phyloP scores from a whole-genome alignment of 495 filamentous ascomycete species.

The Tetracladium setigerum region DNA sequence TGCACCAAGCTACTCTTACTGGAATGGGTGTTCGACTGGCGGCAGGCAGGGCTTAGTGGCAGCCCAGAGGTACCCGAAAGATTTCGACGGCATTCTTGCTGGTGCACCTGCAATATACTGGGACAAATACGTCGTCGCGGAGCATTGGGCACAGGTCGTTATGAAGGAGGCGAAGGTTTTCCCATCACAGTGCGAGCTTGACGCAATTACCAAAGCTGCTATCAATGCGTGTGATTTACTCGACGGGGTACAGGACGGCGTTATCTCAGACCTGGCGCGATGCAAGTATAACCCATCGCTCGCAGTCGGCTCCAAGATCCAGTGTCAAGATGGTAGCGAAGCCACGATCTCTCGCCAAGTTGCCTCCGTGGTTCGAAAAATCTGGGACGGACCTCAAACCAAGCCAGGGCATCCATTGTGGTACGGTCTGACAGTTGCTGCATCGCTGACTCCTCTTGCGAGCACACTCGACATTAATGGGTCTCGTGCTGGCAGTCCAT shows the following conservation, averaged over 20 bases:
- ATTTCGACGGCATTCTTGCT: slow-evolving; percentile 35
- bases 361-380: not conserved
- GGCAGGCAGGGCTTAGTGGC: slow-evolving; percentile 33
- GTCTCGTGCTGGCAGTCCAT: slow-evolving; percentile 1
- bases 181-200: slow-evolving; percentile 23
- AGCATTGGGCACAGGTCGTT: slow-evolving; percentile 24
- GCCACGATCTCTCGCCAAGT: not conserved
- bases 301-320: not conserved
- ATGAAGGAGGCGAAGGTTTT: slow-evolving; percentile 23
- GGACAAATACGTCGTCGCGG: slow-evolving; percentile 9
- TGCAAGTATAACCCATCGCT: slow-evolving; percentile 14
- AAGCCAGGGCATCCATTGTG: slow-evolving; percentile 6
- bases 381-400: slow-evolving; percentile 9
- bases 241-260: slow-evolving; percentile 31
- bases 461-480: slow-evolving; percentile 5
- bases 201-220: slow-evolving; percentile 24
- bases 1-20: slow-evolving; percentile 33
- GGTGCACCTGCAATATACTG: slow-evolving; percentile 29
- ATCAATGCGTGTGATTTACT: slow-evolving; percentile 30
- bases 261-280: slow-evolving; percentile 19
- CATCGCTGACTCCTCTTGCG: slow-evolving; percentile 6
- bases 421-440: slow-evolving; percentile 13
- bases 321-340: not conserved
- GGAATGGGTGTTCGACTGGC: slow-evolving; percentile 36
- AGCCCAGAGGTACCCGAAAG: slow-evolving; percentile 33